A percentile compares a stretch with the other conserved stretches of the same genome.
These are phyloP conservation scores for Schizochytrium sp. DNA, from an alignment of 108 stramenopile species.

Conservation along the genomic window DNA sequence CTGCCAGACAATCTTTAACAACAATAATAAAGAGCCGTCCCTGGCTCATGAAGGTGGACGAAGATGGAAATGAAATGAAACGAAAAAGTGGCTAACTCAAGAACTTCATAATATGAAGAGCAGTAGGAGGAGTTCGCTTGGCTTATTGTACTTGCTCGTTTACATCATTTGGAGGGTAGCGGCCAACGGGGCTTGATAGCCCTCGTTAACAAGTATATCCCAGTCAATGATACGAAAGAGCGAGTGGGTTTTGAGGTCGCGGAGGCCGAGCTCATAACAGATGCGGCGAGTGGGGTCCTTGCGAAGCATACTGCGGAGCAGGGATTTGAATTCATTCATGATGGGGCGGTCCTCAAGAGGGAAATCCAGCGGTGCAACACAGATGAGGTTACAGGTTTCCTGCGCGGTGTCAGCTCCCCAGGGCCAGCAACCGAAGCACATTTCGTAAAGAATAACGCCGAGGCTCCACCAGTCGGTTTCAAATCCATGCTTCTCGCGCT, in stretches of 20 bases:
- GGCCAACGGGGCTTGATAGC: not conserved
- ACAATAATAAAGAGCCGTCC: not conserved
- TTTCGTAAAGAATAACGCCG: conserved; percentile 3
- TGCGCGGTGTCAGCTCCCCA: not conserved
- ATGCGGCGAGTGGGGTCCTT: conserved; percentile 1
- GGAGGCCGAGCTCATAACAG: not conserved
- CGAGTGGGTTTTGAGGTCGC: not conserved
- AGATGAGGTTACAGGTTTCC: conserved; percentile 1
- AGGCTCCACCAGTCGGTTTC: conserved; percentile 55
- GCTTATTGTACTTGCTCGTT: not conserved
- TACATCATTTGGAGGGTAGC: not conserved
- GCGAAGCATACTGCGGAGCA: not conserved
- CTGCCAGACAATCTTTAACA: not conserved
- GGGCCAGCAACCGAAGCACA: conserved; percentile 46
- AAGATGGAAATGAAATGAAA: not conserved
- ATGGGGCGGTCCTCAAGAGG: not conserved
- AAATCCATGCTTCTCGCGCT: conserved; percentile 8
- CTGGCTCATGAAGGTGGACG: not conserved
- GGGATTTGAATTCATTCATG: not conserved
- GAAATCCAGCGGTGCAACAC: conserved; percentile 21
- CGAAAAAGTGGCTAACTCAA: not conserved
- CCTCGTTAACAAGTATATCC: not conserved
- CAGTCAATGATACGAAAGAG: not conserved
- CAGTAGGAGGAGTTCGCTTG: not conserved
- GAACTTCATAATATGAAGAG: not conserved